These are phyloP conservation scores for Lipomyces oligophaga DNA, from an alignment of 805 yeast species.

Conservation along the genomic window DNA sequence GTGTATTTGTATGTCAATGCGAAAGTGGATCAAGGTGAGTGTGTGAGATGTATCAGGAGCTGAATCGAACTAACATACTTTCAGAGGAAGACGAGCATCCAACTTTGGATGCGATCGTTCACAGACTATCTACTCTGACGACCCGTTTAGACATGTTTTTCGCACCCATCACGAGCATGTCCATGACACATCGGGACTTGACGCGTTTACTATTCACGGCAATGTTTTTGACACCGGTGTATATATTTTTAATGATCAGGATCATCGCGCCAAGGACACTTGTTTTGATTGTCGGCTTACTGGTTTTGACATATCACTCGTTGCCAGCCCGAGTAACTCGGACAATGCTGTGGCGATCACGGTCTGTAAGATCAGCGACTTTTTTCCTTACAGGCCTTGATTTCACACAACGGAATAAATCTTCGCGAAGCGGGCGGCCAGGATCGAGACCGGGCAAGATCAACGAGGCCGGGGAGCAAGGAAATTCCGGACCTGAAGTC, in stretches of 20 bases:
- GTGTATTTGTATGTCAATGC: conserved; percentile 32
- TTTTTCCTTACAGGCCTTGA: conserved; percentile 88
- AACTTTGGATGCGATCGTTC: conserved; percentile 81
- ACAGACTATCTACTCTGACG: conserved; percentile 67
- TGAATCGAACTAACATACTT: too few species aligned
- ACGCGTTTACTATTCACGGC: conserved; percentile 79
- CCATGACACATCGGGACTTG: conserved; percentile 73
- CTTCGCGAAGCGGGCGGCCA: not conserved
- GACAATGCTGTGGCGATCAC: conserved; percentile 78
- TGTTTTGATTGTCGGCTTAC: conserved; percentile 54
- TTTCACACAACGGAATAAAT: conserved; percentile 39
- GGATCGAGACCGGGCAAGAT: not conserved
- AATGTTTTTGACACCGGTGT: conserved; percentile 78
- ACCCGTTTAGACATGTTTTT: conserved; percentile 72
- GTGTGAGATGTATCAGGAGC: not conserved
- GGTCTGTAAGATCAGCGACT: conserved; percentile 61
- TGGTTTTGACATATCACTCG: conserved; percentile 78
- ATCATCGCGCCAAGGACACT: conserved; percentile 67
- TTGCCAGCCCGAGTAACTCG: conserved; percentile 80
- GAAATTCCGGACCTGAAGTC: not conserved
- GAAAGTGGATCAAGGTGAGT: conserved; percentile 28
- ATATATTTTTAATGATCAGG: conserved; percentile 64
- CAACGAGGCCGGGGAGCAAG: not conserved
- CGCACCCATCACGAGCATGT: conserved; percentile 64
- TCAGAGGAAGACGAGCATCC: conserved; percentile 62